phyloP scores from a whole-genome alignment of 345 rosid species.

The Lepidium aucheri region DNA sequence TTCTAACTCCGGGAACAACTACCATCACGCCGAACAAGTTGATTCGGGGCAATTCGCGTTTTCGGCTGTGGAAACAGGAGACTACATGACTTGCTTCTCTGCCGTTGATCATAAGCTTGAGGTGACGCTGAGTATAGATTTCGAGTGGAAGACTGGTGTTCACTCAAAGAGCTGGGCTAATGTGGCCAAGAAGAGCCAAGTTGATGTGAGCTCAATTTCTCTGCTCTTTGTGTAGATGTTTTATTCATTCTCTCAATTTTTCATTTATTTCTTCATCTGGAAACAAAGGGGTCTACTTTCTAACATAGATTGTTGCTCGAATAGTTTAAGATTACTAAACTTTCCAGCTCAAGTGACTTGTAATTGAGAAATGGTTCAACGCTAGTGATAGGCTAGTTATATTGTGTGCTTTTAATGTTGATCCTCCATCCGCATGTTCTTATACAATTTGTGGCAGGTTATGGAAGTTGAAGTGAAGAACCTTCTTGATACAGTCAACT shows the following conservation, averaged over 20 bases:
- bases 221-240: not conserved
- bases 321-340: not conserved
- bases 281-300: not conserved
- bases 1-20: slow-evolving; percentile 55
- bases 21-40: slow-evolving; percentile 60
- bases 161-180: slow-evolving; percentile 78
- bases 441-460: slow-evolving; percentile 16
- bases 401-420: not conserved
- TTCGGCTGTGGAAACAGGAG: slow-evolving; percentile 76
- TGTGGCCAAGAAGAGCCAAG: slow-evolving; percentile 74
- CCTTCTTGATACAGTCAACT: slow-evolving; percentile 23
- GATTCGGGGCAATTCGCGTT: slow-evolving; percentile 88
- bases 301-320: not conserved
- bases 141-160: slow-evolving; percentile 86
- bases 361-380: not conserved
- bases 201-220: slow-evolving; percentile 42
- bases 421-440: not conserved
- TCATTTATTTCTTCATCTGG: not conserved
- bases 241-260: not conserved
- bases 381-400: not conserved
- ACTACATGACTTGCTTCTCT: slow-evolving; percentile 76
- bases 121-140: slow-evolving; percentile 48
- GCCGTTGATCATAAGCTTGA: slow-evolving; percentile 55
- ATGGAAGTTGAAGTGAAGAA: slow-evolving; percentile 29
- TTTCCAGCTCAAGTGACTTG: not conserved